Conservation (phyloP, 2,329 filamentous ascomycete species). For the Lachnum nothofagi region DNA sequence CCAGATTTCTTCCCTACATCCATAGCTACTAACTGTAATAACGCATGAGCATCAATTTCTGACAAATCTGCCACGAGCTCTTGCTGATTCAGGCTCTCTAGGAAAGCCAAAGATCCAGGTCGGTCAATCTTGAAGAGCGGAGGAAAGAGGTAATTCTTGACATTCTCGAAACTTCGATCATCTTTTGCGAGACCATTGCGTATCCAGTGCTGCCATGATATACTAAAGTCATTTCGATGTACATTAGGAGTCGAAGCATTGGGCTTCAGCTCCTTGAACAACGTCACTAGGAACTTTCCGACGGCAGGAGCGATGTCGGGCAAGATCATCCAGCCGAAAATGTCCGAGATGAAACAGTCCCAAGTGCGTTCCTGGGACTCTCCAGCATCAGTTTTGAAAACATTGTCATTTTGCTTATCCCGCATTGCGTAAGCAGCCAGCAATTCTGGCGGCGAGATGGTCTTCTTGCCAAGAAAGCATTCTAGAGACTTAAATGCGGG, state of each 20-base stretch:
- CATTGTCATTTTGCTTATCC: background rate
- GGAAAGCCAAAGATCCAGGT: slow-evolving; percentile 48
- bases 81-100: slow-evolving; percentile 52
- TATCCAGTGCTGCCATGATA: slow-evolving; percentile 53
- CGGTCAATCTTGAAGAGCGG: slow-evolving; percentile 58
- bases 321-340: slow-evolving; percentile 53
- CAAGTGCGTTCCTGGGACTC: slow-evolving; percentile 35
- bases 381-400: background rate
- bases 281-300: slow-evolving; percentile 55
- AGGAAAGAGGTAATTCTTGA: slow-evolving; percentile 61
- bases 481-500: slow-evolving; percentile 64
- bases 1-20: slow-evolving; percentile 67
- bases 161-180: slow-evolving; percentile 51
- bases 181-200: slow-evolving; percentile 45
- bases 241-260: slow-evolving; percentile 25
- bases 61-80: slow-evolving; percentile 43
- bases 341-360: slow-evolving; percentile 45
- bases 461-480: slow-evolving; percentile 57
- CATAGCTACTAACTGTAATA: slow-evolving; percentile 61
- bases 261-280: slow-evolving; percentile 44
- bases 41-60: slow-evolving; percentile 48
- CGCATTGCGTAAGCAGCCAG: slow-evolving; percentile 11
- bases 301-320: slow-evolving; percentile 55
- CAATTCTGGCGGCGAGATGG: slow-evolving; percentile 39
- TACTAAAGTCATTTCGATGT: slow-evolving; percentile 35